phyloP scores from a whole-genome alignment of 345 rosid species.

The Schrenkiella parvula region DNA sequence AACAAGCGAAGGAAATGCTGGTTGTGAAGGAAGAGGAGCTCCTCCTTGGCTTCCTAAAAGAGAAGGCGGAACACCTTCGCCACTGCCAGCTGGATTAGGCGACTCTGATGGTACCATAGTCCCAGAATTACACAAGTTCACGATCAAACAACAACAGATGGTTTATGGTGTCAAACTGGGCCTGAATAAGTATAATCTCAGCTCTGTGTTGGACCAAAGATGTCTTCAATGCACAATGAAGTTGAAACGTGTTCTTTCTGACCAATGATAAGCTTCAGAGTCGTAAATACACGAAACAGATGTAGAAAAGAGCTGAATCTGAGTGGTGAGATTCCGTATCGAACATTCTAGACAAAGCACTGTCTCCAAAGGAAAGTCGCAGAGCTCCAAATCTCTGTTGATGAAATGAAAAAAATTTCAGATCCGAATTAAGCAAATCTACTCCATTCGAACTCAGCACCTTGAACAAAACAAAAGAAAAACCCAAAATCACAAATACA shows the following conservation, averaged over 20 bases:
- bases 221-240: conserved; percentile 36
- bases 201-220: conserved; percentile 34
- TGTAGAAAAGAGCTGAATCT: conserved; percentile 9
- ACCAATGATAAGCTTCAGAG: conserved; percentile 16
- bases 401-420: conserved; percentile 5
- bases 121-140: conserved; percentile 18
- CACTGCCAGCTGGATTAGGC: conserved; percentile 71
- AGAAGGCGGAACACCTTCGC: conserved; percentile 64
- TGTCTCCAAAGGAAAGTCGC: neutral
- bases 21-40: conserved; percentile 58
- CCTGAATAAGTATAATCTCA: conserved; percentile 33
- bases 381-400: neutral
- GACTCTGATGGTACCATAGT: conserved; percentile 88
- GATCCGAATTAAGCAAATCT: conserved; percentile 24
- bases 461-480: conserved; percentile 4
- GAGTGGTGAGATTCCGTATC: conserved; percentile 15
- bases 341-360: conserved; percentile 22
- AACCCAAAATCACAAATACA: conserved; percentile 6
- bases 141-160: neutral
- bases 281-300: neutral
- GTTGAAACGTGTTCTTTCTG: neutral
- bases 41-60: conserved; percentile 83
- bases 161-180: conserved; percentile 16
- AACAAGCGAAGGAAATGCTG: conserved; percentile 59
- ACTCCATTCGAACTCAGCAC: conserved; percentile 11